phyloP scores from a whole-genome alignment of 1,139 yeast genomes.

The Suhomyces coccinellae region DNA sequence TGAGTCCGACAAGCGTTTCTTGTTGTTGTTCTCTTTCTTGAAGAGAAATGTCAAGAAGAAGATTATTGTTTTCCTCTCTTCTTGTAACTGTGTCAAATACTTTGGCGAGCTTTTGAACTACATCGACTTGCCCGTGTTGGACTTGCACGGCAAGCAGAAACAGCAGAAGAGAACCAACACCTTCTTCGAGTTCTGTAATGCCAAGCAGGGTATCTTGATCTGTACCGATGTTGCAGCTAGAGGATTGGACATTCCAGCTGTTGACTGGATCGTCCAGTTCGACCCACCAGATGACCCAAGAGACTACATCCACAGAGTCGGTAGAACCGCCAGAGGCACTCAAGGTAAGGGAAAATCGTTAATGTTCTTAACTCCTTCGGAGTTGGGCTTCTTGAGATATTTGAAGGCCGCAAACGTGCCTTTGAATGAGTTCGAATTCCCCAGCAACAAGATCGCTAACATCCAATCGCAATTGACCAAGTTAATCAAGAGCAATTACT shows the following conservation, averaged over 20 bases:
- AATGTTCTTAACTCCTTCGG: conserved; percentile 93
- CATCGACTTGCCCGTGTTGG: conserved; percentile 93
- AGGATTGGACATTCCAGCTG: conserved; percentile 32
- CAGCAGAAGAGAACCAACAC: conserved; percentile 98
- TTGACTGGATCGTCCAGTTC: conserved; percentile 33
- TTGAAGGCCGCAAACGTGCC: conserved; percentile 97
- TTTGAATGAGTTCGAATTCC: conserved; percentile 94
- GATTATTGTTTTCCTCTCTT: conserved; percentile 89
- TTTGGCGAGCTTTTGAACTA: conserved; percentile 92
- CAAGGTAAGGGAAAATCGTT: conserved; percentile 88
- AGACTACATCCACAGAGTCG: conserved; percentile 34
- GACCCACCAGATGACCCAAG: conserved; percentile 92
- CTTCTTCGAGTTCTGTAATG: conserved; percentile 95
- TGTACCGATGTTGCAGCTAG: conserved; percentile 35
- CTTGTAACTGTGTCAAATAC: conserved; percentile 95
- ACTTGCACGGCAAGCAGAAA: conserved; percentile 95
- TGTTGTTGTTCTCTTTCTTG: conserved; percentile 85
- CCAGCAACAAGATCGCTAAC: conserved; percentile 88
- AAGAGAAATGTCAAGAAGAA: conserved; percentile 89
- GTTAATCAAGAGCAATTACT: conserved; percentile 85
- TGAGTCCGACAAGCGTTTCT: conserved; percentile 91
- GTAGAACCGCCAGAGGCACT: conserved; percentile 57
- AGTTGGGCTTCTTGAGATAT: conserved; percentile 90
- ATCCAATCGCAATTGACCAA: conserved; percentile 93
- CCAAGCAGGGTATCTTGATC: conserved; percentile 56